Evolutionary conservation across 176 grass and related monocot species (phyloP).

Genomic region (sorghum (Sorghum bicolor)): DNA sequence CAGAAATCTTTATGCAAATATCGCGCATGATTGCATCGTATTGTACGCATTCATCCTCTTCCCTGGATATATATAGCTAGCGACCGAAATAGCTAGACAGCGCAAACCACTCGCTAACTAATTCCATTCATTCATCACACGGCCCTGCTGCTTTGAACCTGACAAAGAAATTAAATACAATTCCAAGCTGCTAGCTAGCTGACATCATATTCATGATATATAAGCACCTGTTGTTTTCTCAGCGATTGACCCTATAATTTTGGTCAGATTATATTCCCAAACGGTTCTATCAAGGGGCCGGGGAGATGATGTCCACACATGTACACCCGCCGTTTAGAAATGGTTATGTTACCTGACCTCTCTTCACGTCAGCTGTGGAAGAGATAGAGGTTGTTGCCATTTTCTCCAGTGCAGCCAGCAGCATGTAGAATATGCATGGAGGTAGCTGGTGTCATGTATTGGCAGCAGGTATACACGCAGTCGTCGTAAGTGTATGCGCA

Average conservation of each 20-base stretch:
- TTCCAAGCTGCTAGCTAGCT: conserved; percentile 15
- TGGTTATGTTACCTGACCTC: neutral
- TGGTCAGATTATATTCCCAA: conserved; percentile 15
- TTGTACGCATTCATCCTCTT: conserved; percentile 22
- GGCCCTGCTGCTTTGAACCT: conserved; percentile 23
- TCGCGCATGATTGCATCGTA: conserved; percentile 31
- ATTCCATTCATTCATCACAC: neutral
- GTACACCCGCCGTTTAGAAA: conserved; percentile 15
- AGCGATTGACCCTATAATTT: neutral
- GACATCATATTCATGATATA: neutral
- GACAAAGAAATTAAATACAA: conserved; percentile 8
- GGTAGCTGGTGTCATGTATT: conserved; percentile 17
- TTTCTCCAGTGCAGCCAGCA: conserved; percentile 3
- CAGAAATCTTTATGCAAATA: no score
- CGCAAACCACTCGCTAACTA: neutral
- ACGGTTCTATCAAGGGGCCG: conserved; percentile 6
- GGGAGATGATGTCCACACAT: conserved; percentile 21
- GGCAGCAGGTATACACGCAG: neutral
- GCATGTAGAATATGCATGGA: neutral
- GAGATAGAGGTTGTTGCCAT: neutral
- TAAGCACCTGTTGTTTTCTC: conserved; percentile 21
- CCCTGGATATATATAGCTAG: neutral
- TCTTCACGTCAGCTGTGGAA: conserved; percentile 11
- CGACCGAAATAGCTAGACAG: neutral
- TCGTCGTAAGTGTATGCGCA: neutral